These are phyloP conservation scores for Phoenix roebelenii DNA, from an alignment of 176 grass and related monocot genomes.

Conservation along the genomic window DNA sequence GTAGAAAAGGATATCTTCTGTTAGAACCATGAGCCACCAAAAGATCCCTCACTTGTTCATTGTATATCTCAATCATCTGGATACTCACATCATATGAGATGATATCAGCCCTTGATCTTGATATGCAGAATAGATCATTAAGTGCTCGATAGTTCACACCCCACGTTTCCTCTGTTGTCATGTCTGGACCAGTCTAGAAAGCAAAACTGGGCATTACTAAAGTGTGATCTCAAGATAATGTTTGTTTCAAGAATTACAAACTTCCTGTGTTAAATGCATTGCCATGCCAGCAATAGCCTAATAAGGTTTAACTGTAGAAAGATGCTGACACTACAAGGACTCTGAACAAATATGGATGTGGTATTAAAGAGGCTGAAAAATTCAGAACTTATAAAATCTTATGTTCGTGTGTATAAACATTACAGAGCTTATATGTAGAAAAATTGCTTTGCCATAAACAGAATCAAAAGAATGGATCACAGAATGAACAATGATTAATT, in stretches of 20 bases:
- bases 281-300: no score
- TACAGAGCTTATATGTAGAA: no score
- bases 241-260: neutral
- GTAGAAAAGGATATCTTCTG: slow-evolving; percentile 73
- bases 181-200: slow-evolving; percentile 63
- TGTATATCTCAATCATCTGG: slow-evolving; percentile 95
- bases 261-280: neutral
- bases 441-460: no score
- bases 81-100: slow-evolving; percentile 49
- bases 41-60: slow-evolving; percentile 92
- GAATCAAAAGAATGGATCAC: no score
- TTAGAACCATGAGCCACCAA: slow-evolving; percentile 48
- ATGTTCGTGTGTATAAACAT: no score
- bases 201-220: neutral
- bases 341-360: no score
- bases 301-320: no score
- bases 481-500: no score
- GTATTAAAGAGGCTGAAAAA: no score
- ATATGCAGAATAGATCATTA: slow-evolving; percentile 68
- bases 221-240: neutral
- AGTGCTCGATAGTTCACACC: slow-evolving; percentile 76
- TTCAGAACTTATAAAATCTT: no score
- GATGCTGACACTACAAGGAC: no score
- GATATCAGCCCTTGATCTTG: slow-evolving; percentile 48
- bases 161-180: slow-evolving; percentile 44